A percentile compares a stretch with the other conserved stretches of the same genome.
Conservation (phyloP, 2,329 filamentous ascomycete species). For the Laburnicola sp. region DNA sequence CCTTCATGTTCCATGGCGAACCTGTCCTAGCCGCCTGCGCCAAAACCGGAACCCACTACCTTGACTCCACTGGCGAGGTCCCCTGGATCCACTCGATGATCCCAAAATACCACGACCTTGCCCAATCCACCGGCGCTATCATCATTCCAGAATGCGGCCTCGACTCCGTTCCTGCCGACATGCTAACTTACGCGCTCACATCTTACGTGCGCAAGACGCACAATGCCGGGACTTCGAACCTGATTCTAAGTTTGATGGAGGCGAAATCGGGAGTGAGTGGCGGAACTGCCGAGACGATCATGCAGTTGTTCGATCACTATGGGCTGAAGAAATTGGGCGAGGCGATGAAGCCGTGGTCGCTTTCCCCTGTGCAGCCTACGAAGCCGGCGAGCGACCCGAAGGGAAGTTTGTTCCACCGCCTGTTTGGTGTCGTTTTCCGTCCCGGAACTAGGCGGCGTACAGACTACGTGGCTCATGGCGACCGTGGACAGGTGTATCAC, state of each 20-base stretch:
- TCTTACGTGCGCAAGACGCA: not conserved
- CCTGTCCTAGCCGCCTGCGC: conserved; percentile 14
- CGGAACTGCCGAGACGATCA: conserved; percentile 60
- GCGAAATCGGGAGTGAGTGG: conserved; percentile 4
- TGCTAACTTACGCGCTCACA: not conserved
- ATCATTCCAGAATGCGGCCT: conserved; percentile 6
- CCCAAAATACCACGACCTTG: conserved; percentile 5
- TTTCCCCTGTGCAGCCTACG: conserved; percentile 52
- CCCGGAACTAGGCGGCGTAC: conserved; percentile 61
- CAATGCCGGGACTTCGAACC: not conserved
- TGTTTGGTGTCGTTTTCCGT: conserved; percentile 59
- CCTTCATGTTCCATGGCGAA: conserved; percentile 12
- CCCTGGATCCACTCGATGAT: conserved; percentile 7
- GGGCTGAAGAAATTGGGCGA: conserved; percentile 53
- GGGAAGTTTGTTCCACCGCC: conserved; percentile 44
- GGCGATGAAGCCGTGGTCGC: conserved; percentile 55
- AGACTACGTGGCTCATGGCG: conserved; percentile 59
- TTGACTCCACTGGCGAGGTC: conserved; percentile 11
- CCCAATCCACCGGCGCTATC: not conserved
- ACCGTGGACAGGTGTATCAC: conserved; percentile 60
- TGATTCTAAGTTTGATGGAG: conserved; percentile 4
- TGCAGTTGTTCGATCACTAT: conserved; percentile 59
- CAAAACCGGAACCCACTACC: conserved; percentile 11
- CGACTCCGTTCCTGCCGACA: conserved; percentile 7
- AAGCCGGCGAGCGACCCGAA: conserved; percentile 39